A percentile compares a stretch with the other conserved stretches of the same genome.
Conservation (phyloP, 2,329 filamentous ascomycete genomes). For the Fusarium tanahbumbuense region DNA sequence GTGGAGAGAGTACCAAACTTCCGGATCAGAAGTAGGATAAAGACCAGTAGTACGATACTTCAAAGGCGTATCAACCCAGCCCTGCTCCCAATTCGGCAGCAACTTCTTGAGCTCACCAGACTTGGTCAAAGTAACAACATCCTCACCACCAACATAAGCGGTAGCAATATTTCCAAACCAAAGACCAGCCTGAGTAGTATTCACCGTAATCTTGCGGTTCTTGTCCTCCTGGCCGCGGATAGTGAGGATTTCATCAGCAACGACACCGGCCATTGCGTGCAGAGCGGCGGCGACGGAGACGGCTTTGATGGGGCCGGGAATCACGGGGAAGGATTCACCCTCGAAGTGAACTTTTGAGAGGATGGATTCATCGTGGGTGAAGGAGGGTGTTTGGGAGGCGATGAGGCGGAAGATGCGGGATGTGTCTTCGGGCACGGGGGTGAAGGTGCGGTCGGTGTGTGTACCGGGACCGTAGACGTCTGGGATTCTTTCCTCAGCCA, state of each 20-base stretch:
- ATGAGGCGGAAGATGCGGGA: constrained; percentile 14
- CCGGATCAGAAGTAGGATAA: constrained; percentile 60
- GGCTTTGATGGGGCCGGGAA: constrained; percentile 24
- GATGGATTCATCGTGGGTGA: constrained; percentile 11
- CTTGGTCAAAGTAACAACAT: background rate
- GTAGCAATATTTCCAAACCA: constrained; percentile 28
- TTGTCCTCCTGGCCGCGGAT: constrained; percentile 5
- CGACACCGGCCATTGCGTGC: constrained; percentile 18
- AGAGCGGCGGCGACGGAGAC: constrained; percentile 15
- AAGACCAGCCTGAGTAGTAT: constrained; percentile 9
- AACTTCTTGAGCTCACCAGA: constrained; percentile 5
- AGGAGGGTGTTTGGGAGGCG: constrained; percentile 16
- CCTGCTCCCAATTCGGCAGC: constrained; percentile 12
- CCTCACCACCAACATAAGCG: constrained; percentile 8
- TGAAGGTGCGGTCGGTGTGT: constrained; percentile 7
- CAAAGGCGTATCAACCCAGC: constrained; percentile 22
- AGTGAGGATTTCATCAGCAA: constrained; percentile 19
- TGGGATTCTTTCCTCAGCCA: constrained; percentile 17
- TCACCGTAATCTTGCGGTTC: constrained; percentile 3
- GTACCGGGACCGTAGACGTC: constrained; percentile 18
- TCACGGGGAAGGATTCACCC: background rate
- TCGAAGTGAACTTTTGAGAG: constrained; percentile 17
- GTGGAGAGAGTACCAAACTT: constrained; percentile 63
- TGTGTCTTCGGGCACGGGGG: constrained; percentile 12
- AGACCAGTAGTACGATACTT: constrained; percentile 48